Evolutionary conservation across 2,329 filamentous ascomycete genomes (phyloP).

Genomic region (Alternaria novae-zelandiae): DNA sequence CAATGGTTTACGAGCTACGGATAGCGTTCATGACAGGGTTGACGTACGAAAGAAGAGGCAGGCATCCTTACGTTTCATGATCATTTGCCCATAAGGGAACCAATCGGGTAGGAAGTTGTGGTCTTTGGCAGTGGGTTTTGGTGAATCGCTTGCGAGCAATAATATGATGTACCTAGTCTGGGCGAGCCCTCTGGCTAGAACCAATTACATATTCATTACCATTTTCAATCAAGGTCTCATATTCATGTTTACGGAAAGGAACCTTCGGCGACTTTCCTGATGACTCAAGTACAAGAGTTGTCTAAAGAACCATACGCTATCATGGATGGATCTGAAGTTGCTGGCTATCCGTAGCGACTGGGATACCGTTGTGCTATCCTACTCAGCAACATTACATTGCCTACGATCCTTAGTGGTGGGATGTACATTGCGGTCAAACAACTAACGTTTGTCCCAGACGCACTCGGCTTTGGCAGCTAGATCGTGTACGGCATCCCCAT

Average conservation of each 20-base stretch:
- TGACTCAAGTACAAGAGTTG: not conserved
- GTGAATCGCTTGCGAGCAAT: conserved; percentile 10
- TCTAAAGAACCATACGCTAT: not conserved
- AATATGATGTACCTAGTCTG: conserved; percentile 9
- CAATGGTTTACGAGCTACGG: conserved; percentile 28
- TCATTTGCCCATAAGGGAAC: conserved; percentile 26
- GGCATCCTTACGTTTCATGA: conserved; percentile 33
- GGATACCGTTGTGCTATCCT: not conserved
- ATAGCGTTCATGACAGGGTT: conserved; percentile 23
- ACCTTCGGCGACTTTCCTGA: not conserved
- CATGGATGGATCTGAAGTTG: not conserved
- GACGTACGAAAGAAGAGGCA: conserved; percentile 27
- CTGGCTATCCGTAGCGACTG: not conserved
- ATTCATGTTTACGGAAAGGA: not conserved
- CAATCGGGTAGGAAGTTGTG: conserved; percentile 22
- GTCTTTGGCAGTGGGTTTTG: conserved; percentile 23
- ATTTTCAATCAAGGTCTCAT: not conserved
- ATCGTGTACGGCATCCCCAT: not conserved
- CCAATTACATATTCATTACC: conserved; percentile 5
- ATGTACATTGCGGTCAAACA: not conserved
- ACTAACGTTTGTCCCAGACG: not conserved
- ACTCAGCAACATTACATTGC: not conserved
- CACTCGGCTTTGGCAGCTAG: not conserved
- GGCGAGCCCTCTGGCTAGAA: conserved; percentile 7
- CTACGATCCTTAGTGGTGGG: not conserved